phyloP scores from a whole-genome alignment of 805 yeast species.

The Candida xiaguanensis region DNA sequence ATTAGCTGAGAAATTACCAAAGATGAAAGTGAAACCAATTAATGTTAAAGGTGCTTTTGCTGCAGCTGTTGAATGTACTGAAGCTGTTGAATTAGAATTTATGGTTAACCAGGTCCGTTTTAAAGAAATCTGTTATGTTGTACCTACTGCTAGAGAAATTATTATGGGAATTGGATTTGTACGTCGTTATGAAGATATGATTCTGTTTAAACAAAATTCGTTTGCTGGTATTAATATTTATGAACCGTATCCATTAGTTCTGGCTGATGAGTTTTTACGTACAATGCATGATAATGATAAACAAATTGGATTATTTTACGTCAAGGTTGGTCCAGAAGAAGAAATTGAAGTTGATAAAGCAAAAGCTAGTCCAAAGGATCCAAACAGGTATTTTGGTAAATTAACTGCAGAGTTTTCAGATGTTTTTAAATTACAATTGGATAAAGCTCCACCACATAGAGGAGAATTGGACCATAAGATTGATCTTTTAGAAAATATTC shows the following conservation, averaged over 20 bases:
- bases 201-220: neutral
- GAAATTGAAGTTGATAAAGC: neutral
- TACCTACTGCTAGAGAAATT: neutral
- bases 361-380: neutral
- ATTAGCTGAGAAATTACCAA: neutral
- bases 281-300: neutral
- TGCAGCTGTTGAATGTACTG: neutral
- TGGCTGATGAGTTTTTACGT: neutral
- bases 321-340: neutral
- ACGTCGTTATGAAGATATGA: neutral
- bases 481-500: neutral
- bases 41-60: neutral
- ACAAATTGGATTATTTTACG: neutral
- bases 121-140: neutral
- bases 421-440: neutral
- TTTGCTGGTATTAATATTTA: no score
- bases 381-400: neutral
- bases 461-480: conserved; percentile 1
- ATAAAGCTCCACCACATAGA: neutral
- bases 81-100: neutral
- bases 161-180: neutral
- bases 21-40: neutral
- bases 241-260: neutral
- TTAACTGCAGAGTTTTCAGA: neutral
- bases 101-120: neutral